Evolutionary conservation across 129 eudicot genomes (phyloP).

Genomic region (Lactuca saligna): DNA sequence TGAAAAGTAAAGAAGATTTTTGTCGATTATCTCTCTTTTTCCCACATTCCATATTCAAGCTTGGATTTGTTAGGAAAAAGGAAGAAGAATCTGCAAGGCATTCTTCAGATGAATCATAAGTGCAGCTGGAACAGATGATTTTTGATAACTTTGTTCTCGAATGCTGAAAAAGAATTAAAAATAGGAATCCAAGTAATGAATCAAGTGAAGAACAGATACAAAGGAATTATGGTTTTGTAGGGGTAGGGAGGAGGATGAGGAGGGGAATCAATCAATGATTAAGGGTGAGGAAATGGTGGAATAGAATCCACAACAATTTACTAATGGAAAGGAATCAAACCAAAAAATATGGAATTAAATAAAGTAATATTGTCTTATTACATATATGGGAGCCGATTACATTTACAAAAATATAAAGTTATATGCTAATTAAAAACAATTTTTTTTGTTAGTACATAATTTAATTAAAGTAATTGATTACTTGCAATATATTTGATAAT

Average conservation of each 20-base stretch:
- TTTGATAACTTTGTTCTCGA: neutral
- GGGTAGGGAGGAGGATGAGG: conserved; percentile 12
- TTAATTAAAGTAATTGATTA: no score
- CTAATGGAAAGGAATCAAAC: conserved; percentile 19
- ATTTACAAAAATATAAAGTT: neutral
- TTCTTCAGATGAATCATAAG: conserved; percentile 5
- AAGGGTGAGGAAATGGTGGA: conserved; percentile 15
- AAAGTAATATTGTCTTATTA: conserved; percentile 11
- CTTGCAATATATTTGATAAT: no score
- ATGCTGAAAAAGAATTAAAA: neutral
- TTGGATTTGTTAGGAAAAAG: conserved; percentile 44
- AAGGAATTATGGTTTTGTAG: conserved; percentile 25
- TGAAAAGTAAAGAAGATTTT: neutral
- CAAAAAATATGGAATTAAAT: neutral
- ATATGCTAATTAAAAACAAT: no score
- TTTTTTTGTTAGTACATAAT: no score
- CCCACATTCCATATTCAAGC: conserved; percentile 55
- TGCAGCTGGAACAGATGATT: neutral
- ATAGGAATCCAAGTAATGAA: neutral
- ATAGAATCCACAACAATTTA: conserved; percentile 28
- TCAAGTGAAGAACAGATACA: conserved; percentile 12
- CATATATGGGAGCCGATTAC: neutral
- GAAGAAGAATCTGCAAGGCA: conserved; percentile 46
- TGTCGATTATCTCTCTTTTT: conserved; percentile 42
- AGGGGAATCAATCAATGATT: conserved; percentile 11